Evolutionary conservation across 805 yeast species (phyloP).

Genomic region (Wickerhamiella kazuoi): DNA sequence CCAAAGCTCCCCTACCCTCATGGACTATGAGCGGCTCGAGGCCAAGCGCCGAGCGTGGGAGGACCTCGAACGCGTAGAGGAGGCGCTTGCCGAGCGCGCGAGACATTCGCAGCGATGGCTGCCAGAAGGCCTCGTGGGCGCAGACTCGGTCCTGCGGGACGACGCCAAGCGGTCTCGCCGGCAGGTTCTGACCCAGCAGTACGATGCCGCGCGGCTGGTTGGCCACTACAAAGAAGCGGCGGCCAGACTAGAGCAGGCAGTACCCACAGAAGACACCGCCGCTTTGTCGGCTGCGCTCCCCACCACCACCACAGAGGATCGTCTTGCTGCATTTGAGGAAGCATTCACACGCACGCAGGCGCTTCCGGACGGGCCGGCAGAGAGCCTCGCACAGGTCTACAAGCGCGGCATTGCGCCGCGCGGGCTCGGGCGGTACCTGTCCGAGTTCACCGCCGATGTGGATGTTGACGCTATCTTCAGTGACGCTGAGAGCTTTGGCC

Average conservation of each 20-base stretch:
- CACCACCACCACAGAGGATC: too few relatives aligned
- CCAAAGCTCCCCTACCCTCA: too few relatives aligned
- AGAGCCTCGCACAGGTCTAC: not conserved
- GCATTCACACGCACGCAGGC: not conserved
- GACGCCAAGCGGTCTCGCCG: conserved; percentile 28
- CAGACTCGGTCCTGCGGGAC: not conserved
- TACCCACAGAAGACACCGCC: too few relatives aligned
- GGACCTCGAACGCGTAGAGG: conserved; percentile 57
- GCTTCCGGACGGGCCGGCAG: not conserved
- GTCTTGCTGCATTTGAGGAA: too few relatives aligned
- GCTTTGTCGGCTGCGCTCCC: too few relatives aligned
- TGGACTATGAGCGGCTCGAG: conserved; percentile 11
- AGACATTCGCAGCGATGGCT: conserved; percentile 11
- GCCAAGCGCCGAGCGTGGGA: conserved; percentile 15
- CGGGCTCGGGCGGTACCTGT: conserved; percentile 24
- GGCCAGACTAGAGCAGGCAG: too few relatives aligned
- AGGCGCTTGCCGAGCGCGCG: conserved; percentile 44
- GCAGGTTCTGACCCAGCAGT: conserved; percentile 43
- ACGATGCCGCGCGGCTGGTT: conserved; percentile 41
- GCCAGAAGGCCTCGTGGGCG: not conserved
- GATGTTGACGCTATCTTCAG: conserved; percentile 35
- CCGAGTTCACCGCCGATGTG: conserved; percentile 34
- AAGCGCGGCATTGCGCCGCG: not conserved
- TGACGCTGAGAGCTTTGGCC: conserved; percentile 31
- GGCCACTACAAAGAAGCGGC: conserved; percentile 30